phyloP scores from a whole-genome alignment of 805 yeast genomes.

The Yarrowia sp. region DNA sequence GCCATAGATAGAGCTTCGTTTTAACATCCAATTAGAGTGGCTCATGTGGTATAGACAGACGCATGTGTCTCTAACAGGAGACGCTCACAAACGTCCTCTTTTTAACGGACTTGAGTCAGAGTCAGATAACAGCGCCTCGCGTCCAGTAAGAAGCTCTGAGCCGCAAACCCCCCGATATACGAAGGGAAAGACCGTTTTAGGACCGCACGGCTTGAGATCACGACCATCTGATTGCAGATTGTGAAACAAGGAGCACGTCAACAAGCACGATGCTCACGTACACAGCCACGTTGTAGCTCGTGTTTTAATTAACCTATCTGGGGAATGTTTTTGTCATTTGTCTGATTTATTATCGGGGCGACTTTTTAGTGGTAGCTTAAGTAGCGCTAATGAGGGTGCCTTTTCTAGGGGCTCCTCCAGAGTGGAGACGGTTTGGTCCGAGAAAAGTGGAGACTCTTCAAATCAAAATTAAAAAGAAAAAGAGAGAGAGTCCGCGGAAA shows the following conservation, averaged over 20 bases:
- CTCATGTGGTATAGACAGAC: neutral
- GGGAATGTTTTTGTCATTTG: neutral
- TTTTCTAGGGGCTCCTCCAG: neutral
- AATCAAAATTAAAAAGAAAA: no score
- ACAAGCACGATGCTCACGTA: neutral
- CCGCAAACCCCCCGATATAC: no score
- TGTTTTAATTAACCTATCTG: neutral
- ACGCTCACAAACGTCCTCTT: neutral
- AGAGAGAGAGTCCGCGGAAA: no score
- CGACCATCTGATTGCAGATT: neutral
- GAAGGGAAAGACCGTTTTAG: no score
- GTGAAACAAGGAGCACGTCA: neutral
- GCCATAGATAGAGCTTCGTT: conserved; percentile 7
- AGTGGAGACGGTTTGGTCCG: neutral
- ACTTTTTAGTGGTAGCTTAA: conserved; percentile 2
- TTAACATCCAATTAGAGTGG: neutral
- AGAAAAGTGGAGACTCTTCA: neutral
- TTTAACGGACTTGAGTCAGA: neutral
- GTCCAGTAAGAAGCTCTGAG: no score
- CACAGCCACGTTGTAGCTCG: no score
- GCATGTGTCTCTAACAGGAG: neutral
- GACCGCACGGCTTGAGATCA: no score
- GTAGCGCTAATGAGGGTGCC: conserved; percentile 1
- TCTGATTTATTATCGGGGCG: neutral
- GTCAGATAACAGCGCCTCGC: no score